Evolutionary conservation across 2,329 filamentous ascomycete genomes (phyloP), one percentile per base, ranked within the genome.

Genomic region (Cryphonectria carpinicola): DNA sequence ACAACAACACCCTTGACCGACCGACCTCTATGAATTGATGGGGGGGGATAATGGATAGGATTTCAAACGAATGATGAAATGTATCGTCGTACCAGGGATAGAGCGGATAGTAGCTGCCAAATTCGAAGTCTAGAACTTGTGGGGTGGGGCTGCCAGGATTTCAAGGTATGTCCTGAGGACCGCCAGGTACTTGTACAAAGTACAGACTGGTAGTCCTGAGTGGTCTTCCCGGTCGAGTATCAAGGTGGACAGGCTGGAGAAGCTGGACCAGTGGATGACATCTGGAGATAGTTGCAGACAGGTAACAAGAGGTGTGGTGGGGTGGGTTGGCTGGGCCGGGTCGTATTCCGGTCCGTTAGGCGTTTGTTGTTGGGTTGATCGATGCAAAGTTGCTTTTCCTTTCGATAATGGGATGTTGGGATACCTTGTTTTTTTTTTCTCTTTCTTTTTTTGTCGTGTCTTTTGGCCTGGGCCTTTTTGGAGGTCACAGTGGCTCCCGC

Each of bases 41-140:
- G 66, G 41, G 61, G 64, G 65, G 52, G 65, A 70, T 62, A 39
- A 66, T 35, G 28, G 66, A 46, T 58, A 65, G 67, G 69, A 70
- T 63, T 68, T 61, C 49, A 68, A 70, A 68, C 69, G 65, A 70
- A 70, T 70, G 69, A 70, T 70, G 69, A 70, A 60, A 70, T 70
- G 66, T 41, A 60, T 17, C 5, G 32, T 32, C 32, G 41, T 39
- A 65, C 32, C 25, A 65, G 41, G 63, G 32, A 49, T n/a, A n/a
- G n/a, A n/a, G n/a, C n/a, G n/a, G n/a, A n/a, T 49, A 49, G 49
- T 56, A 67, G 37, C 65, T 58, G 52, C 39, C 66, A 68, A 43
- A 68, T 54, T 43, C 56, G 17, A 52, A 68, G 58, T 68, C 41
- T 63, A 63, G 43, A 63, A 61, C 65, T 10, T 10, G 37, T 60